Evolutionary conservation across 2,329 filamentous ascomycete genomes (phyloP).

Genomic region (Ophiostoma montium): DNA sequence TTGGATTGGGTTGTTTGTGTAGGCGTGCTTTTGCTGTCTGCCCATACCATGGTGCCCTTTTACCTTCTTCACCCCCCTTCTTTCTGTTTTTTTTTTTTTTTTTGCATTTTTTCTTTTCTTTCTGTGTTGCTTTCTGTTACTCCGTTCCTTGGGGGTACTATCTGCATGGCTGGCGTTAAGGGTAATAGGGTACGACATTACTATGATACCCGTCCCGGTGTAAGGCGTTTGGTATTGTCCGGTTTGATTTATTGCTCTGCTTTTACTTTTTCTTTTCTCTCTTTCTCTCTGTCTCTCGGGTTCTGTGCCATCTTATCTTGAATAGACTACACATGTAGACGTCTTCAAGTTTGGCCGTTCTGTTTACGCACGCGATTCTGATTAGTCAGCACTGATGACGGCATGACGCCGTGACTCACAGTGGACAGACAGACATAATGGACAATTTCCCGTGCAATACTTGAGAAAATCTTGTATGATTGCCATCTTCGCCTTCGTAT

Average conservation of each 20-base stretch:
- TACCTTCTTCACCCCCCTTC: not conserved
- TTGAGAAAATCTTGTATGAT: too few relatives aligned
- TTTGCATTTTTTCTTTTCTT: not conserved
- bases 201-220: not conserved
- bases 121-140: not conserved
- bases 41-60: too few relatives aligned
- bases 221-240: not conserved
- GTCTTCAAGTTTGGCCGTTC: too few relatives aligned
- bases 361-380: too few relatives aligned
- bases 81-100: not conserved
- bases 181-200: not conserved
- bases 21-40: not conserved
- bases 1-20: conserved; percentile 50
- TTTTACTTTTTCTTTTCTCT: not conserved
- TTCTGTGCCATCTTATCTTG: not conserved
- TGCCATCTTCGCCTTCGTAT: too few relatives aligned
- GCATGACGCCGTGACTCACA: too few relatives aligned
- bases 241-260: not conserved
- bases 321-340: too few relatives aligned
- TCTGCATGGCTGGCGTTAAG: not conserved
- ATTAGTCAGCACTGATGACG: too few relatives aligned
- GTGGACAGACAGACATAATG: too few relatives aligned
- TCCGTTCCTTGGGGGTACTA: not conserved
- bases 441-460: too few relatives aligned
- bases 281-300: not conserved